Evolutionary conservation across 2,329 filamentous ascomycete genomes (phyloP).

Genomic region (Botryotinia globosa): DNA sequence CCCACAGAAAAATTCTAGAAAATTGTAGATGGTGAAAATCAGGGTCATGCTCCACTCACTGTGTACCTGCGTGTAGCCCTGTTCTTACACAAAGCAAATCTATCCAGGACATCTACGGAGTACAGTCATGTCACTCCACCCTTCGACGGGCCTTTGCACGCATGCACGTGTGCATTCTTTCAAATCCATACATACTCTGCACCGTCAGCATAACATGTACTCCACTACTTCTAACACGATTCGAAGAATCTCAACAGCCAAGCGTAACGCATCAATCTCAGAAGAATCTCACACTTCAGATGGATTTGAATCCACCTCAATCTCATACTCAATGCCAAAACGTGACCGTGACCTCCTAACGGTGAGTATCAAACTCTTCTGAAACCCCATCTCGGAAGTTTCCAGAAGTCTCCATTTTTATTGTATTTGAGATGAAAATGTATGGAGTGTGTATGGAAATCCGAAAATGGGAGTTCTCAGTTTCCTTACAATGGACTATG

Average conservation of each 20-base stretch:
- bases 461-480: too few relatives aligned
- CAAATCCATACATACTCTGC: background rate
- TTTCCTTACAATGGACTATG: too few relatives aligned
- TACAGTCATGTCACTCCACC: conserved; percentile 11
- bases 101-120: background rate
- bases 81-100: background rate
- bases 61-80: conserved; percentile 13
- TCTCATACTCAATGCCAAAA: background rate
- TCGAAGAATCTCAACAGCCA: background rate
- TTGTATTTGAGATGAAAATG: background rate
- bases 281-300: background rate
- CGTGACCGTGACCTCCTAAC: background rate
- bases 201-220: background rate
- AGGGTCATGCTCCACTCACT: conserved; percentile 8
- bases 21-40: conserved; percentile 1
- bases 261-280: background rate
- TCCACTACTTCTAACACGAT: background rate
- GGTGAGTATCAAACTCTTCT: conserved; percentile 12
- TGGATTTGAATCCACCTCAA: background rate
- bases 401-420: background rate
- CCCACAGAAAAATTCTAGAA: conserved; percentile 5
- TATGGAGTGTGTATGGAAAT: background rate
- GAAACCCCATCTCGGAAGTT: conserved; percentile 8
- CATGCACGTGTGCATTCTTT: background rate
- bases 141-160: background rate